phyloP scores from a whole-genome alignment of 2,329 filamentous ascomycete species.

The Ophiostoma populinum region DNA sequence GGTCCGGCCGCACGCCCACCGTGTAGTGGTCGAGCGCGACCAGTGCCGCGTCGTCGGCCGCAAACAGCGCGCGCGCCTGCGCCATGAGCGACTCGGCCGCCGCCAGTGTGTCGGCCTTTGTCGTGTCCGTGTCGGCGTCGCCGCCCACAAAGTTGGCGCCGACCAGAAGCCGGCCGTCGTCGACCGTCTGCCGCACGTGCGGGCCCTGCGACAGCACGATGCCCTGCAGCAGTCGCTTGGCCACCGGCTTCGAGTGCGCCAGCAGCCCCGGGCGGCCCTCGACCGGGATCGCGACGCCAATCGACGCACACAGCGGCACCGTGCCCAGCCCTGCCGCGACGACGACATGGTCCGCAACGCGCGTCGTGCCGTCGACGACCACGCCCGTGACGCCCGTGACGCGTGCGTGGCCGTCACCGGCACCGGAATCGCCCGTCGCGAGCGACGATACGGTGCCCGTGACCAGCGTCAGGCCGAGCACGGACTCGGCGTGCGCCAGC shows the following conservation, averaged over 20 bases:
- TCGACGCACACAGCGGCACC: constrained; percentile 13
- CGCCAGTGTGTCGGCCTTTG: constrained; percentile 5
- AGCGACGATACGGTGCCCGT: neutral
- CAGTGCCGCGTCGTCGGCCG: neutral
- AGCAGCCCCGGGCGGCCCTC: constrained; percentile 14
- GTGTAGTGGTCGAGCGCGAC: constrained; percentile 17
- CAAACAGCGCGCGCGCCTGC: constrained; percentile 10
- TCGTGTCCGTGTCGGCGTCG: constrained; percentile 7
- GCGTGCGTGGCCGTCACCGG: no score
- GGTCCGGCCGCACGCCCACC: constrained; percentile 14
- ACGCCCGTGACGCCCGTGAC: constrained; percentile 11
- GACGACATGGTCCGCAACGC: constrained; percentile 16
- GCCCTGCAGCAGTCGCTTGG: constrained; percentile 11
- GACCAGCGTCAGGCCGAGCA: neutral
- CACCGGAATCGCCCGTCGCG: constrained; percentile 11
- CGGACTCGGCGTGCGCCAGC: neutral
- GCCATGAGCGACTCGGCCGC: constrained; percentile 13
- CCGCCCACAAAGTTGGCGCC: constrained; percentile 14
- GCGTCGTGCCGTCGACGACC: constrained; percentile 7
- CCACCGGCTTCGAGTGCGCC: constrained; percentile 15
- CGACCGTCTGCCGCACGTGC: constrained; percentile 17
- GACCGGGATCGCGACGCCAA: constrained; percentile 14
- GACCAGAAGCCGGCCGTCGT: constrained; percentile 14
- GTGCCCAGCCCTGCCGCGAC: constrained; percentile 16
- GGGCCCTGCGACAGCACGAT: constrained; percentile 13